Evolutionary conservation across 331 rosid genomes (phyloP), one percentile per base, ranked within the genome.

Genomic region (Stylosanthes scabra): DNA sequence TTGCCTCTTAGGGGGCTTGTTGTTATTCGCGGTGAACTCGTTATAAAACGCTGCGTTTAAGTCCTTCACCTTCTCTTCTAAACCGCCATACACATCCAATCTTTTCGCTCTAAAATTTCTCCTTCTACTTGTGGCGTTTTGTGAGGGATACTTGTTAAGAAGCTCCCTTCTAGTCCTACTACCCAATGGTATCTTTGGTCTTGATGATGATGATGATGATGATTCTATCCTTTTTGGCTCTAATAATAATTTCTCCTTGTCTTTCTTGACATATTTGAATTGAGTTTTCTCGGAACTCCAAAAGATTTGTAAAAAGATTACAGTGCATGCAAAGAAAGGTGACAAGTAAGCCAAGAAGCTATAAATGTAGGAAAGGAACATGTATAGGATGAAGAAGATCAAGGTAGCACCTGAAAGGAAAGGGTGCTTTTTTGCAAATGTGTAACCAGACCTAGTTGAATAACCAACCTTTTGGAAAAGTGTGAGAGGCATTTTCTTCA

Each of bases 201-300:
- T 63, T n/a, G n/a, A n/a, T 13, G 47, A 20, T 1, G 25, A 20
- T 0, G 25, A 20, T 20, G 25, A 20, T 1, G 1, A 20, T 20
- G 25, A 29, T 63, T 82, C 82, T 37, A 34, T 39, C 40, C 14
- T 83, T 44, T 40, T 66, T 8, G 39, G 41, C 55, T 72, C 80
- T 42, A 20, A 20, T 20, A 20, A 20, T 20, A 11, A 71, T 3
- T 51, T 74, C 37, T 44, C 74, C 8, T 66, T 63, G 2, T 76
- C 81, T 11, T 13, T 62, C 73, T 76, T 83, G 66, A 55, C 86
- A 59, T 77, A 74, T 59, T 12, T 79, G 70, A 83, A 68, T n/a
- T 73, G 70, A 39, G 91, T 84, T 66, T 82, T 76, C 68, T 88
- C 93, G 45, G 99, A 90, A 83, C 90, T 90, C 92, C 93, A 83